Evolutionary conservation across 371 early-diverging fungal species (phyloP).

Genomic region (Mortierella sp.): DNA sequence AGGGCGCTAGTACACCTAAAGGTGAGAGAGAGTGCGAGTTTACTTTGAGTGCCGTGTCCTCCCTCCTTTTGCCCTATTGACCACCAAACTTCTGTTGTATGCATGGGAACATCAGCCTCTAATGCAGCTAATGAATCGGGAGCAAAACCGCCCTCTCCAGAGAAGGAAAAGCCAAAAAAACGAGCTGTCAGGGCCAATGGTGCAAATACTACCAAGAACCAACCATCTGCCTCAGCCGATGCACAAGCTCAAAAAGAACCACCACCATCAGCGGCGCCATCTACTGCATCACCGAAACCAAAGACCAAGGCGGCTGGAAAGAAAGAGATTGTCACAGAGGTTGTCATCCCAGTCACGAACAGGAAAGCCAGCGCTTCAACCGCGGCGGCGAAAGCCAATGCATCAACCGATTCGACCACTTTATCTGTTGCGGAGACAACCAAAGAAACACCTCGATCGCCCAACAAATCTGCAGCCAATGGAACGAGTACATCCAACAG

Average conservation of each 20-base stretch:
- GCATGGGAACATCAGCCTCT: not conserved
- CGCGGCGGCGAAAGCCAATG: not conserved
- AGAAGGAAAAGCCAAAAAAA: constrained; percentile 20
- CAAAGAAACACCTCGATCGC: constrained; percentile 10
- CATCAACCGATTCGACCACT: not conserved
- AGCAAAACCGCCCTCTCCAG: not conserved
- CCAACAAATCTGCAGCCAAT: constrained; percentile 9
- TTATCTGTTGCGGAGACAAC: constrained; percentile 7
- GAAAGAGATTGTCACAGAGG: constrained; percentile 5
- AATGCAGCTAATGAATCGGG: not conserved
- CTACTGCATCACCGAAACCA: constrained; percentile 5
- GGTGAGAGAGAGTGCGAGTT: not conserved
- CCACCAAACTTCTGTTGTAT: too few relatives aligned
- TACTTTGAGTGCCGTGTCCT: not conserved
- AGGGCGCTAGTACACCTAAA: not conserved
- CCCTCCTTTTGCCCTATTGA: not conserved
- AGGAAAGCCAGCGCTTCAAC: not conserved
- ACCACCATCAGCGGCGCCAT: too few relatives aligned
- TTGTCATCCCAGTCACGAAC: not conserved
- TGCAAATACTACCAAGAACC: constrained; percentile 12
- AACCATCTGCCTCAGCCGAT: not conserved
- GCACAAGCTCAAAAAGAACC: not conserved
- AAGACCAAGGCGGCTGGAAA: constrained; percentile 4
- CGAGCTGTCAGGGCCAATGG: constrained; percentile 10
- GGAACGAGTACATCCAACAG: not conserved